These are phyloP conservation scores for Plasmopara viticola DNA, from an alignment of 352 stramenopile genomes.

Conservation along the genomic window DNA sequence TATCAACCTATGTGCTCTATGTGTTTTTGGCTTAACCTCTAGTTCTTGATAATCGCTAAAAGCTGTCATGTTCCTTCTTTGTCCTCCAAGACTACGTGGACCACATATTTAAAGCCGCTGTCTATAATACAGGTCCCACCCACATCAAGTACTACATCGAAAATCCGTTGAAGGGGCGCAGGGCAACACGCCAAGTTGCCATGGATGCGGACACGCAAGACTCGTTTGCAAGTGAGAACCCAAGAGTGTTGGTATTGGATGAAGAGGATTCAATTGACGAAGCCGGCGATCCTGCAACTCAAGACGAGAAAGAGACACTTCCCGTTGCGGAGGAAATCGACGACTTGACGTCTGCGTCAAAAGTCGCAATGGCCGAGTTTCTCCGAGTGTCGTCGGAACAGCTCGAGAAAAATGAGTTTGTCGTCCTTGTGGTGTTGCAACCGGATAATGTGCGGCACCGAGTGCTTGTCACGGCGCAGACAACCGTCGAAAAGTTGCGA, in stretches of 20 bases:
- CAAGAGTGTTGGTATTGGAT: slow-evolving; percentile 4
- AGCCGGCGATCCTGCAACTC: slow-evolving; percentile 14
- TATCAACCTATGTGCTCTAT: too few species aligned
- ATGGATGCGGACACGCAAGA: slow-evolving; percentile 16
- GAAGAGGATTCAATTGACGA: slow-evolving; percentile 7
- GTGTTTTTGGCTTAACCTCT: too few species aligned
- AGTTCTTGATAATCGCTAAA: too few species aligned
- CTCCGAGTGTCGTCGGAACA: slow-evolving; percentile 20
- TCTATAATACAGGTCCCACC: too few species aligned
- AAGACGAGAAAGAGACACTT: slow-evolving; percentile 9
- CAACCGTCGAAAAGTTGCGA: slow-evolving; percentile 45
- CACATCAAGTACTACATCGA: too few species aligned
- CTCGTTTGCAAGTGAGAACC: slow-evolving; percentile 3
- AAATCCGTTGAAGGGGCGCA: not conserved
- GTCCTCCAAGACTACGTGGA: too few species aligned
- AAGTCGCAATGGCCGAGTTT: slow-evolving; percentile 29
- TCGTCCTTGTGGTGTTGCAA: slow-evolving; percentile 62
- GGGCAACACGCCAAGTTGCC: not conserved
- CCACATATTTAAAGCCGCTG: too few species aligned
- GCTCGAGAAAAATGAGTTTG: slow-evolving; percentile 31
- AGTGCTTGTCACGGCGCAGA: slow-evolving; percentile 44
- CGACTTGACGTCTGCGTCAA: slow-evolving; percentile 9
- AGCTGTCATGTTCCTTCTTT: too few species aligned
- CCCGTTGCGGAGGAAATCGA: slow-evolving; percentile 2
- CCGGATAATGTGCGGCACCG: slow-evolving; percentile 70